Conservation (phyloP, 2,329 filamentous ascomycete genomes). For the Zymoseptoria ardabiliae region DNA sequence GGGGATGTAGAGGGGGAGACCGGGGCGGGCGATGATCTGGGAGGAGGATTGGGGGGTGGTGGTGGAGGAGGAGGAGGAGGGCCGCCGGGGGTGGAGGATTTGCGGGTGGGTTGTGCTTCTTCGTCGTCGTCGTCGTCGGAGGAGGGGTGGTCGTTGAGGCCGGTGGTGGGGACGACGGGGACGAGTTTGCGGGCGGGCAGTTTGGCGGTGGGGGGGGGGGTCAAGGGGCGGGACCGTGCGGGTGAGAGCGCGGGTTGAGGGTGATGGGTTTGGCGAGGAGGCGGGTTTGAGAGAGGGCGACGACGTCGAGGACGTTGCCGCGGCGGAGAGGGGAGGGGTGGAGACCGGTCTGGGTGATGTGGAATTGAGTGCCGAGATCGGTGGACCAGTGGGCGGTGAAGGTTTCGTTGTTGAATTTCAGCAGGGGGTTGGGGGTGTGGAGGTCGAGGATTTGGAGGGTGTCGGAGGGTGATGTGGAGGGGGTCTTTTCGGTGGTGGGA, state of each 20-base stretch:
- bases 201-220: constrained; percentile 17
- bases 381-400: constrained; percentile 77
- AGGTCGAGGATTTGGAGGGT: constrained; percentile 72
- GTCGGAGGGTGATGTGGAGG: constrained; percentile 30
- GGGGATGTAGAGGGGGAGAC: constrained; percentile 18
- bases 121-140: constrained; percentile 6
- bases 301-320: constrained; percentile 57
- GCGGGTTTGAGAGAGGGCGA: constrained; percentile 63
- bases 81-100: too few species aligned
- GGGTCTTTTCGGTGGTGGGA: not conserved
- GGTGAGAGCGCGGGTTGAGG: constrained; percentile 31
- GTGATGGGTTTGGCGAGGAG: constrained; percentile 61
- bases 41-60: constrained; percentile 18
- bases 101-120: too few species aligned
- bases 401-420: constrained; percentile 70
- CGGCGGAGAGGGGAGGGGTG: constrained; percentile 42
- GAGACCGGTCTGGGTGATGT: constrained; percentile 39
- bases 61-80: not conserved
- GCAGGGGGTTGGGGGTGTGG: constrained; percentile 65
- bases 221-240: constrained; percentile 17
- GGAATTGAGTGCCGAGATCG: constrained; percentile 74
- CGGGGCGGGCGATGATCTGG: constrained; percentile 1
- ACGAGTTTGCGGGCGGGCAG: not conserved
- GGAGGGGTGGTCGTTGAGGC: not conserved
- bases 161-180: not conserved